Percentiles rank a stretch among this genome's conserved stretches.
Evolutionary conservation across 179 eudicot genomes (phyloP).

Genomic region (Patellifolia procumbens): DNA sequence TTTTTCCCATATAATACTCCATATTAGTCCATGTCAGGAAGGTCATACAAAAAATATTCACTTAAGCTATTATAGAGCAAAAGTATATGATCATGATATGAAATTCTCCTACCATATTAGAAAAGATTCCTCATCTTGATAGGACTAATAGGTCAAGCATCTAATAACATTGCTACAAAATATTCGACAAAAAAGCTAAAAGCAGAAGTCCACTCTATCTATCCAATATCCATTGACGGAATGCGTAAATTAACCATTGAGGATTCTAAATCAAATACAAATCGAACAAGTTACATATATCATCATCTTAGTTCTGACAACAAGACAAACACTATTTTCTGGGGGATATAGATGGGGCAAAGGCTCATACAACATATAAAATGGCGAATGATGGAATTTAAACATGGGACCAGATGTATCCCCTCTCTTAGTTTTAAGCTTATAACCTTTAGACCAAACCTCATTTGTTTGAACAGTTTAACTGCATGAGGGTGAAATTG

Average conservation of each 20-base stretch:
- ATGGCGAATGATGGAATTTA: neutral
- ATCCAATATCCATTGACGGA: constrained; percentile 7
- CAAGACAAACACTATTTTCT: neutral
- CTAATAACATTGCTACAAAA: constrained; percentile 11
- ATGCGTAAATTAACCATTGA: neutral
- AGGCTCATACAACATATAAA: neutral
- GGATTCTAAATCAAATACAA: neutral
- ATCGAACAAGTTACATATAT: neutral
- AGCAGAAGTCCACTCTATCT: constrained; percentile 9
- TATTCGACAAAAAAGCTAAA: constrained; percentile 17
- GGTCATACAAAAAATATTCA: neutral
- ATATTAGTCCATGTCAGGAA: constrained; percentile 10
- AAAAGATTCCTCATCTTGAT: constrained; percentile 38
- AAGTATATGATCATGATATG: constrained; percentile 27
- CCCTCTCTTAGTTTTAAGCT: neutral
- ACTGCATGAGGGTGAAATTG: neutral
- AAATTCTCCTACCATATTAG: constrained; percentile 29
- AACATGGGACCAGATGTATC: neutral
- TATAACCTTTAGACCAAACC: neutral
- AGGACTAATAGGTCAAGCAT: constrained; percentile 25
- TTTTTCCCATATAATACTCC: no score
- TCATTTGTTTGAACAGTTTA: neutral
- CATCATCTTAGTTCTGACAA: neutral
- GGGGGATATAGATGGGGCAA: neutral
- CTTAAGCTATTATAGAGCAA: constrained; percentile 6